phyloP scores from a whole-genome alignment of 2,329 filamentous ascomycete genomes.

The Madurella mycetomatis region DNA sequence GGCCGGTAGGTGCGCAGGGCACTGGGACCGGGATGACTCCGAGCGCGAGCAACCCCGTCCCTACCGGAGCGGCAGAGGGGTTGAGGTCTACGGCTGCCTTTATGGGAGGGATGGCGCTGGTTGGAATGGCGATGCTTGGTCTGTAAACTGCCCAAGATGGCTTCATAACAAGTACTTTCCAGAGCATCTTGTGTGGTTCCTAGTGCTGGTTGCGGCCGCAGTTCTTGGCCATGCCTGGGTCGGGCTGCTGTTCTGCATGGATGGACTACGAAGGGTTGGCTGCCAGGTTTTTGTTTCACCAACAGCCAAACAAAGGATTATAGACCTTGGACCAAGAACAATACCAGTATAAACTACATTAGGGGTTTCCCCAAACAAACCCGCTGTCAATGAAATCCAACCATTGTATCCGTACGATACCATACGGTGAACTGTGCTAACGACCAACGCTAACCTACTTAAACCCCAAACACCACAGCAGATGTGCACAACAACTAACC shows the following conservation, averaged over 20 bases:
- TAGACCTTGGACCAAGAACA: no score
- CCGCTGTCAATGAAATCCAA: no score
- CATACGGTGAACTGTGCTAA: no score
- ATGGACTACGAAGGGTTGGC: background rate
- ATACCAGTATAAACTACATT: no score
- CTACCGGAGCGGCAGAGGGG: background rate
- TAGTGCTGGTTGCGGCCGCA: background rate
- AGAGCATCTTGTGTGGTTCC: background rate
- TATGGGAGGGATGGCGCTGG: background rate
- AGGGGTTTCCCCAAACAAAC: no score
- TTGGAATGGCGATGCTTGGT: constrained; percentile 9
- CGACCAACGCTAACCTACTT: no score
- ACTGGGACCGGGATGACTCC: background rate
- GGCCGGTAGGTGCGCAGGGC: constrained; percentile 21
- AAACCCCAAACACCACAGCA: no score
- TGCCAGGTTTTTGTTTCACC: no score
- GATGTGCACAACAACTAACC: no score
- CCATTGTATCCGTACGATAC: no score
- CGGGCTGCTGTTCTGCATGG: background rate
- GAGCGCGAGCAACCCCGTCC: background rate
- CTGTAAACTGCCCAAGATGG: background rate
- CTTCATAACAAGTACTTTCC: background rate
- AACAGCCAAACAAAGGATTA: no score
- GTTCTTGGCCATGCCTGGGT: background rate
- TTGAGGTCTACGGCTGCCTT: background rate